A percentile compares a stretch with the other conserved stretches of the same genome.
phyloP scores from a whole-genome alignment of 805 yeast species.

The Teunomyces kruisii region DNA sequence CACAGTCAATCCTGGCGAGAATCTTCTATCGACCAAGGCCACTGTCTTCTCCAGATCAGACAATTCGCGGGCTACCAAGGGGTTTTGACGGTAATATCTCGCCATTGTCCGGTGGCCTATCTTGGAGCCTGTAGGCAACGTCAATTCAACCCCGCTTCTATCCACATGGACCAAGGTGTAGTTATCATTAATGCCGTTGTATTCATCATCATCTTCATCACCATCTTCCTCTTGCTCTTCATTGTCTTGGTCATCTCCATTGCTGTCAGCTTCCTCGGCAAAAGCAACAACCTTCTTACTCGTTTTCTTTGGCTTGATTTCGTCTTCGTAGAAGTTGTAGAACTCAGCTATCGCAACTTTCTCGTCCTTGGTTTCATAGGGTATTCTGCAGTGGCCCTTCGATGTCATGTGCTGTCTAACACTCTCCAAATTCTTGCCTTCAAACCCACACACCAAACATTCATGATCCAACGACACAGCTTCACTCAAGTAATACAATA shows the following conservation, averaged over 20 bases:
- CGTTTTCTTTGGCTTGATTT: slow-evolving; percentile 12
- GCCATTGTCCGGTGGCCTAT: slow-evolving; percentile 80
- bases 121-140: slow-evolving; percentile 73
- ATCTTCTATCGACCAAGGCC: slow-evolving; percentile 67
- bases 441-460: slow-evolving; percentile 46
- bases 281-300: slow-evolving; percentile 30
- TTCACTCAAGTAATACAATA: slow-evolving; percentile 38
- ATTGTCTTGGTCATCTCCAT: no score
- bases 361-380: slow-evolving; percentile 44
- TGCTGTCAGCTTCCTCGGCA: slow-evolving; percentile 15
- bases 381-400: slow-evolving; percentile 47
- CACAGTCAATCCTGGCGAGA: slow-evolving; percentile 36
- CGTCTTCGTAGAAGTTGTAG: slow-evolving; percentile 32
- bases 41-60: slow-evolving; percentile 73
- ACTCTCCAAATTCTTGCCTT: slow-evolving; percentile 41
- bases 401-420: slow-evolving; percentile 43
- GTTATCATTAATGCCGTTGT: slow-evolving; percentile 19
- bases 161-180: slow-evolving; percentile 44
- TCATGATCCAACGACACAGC: slow-evolving; percentile 39
- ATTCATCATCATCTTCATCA: slow-evolving; percentile 11
- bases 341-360: slow-evolving; percentile 34
- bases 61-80: slow-evolving; percentile 27
- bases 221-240: slow-evolving; percentile 12
- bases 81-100: slow-evolving; percentile 68
- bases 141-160: slow-evolving; percentile 61